Conservation (phyloP, 768 basidiomycete species). For the Multifurca ochricompacta region DNA sequence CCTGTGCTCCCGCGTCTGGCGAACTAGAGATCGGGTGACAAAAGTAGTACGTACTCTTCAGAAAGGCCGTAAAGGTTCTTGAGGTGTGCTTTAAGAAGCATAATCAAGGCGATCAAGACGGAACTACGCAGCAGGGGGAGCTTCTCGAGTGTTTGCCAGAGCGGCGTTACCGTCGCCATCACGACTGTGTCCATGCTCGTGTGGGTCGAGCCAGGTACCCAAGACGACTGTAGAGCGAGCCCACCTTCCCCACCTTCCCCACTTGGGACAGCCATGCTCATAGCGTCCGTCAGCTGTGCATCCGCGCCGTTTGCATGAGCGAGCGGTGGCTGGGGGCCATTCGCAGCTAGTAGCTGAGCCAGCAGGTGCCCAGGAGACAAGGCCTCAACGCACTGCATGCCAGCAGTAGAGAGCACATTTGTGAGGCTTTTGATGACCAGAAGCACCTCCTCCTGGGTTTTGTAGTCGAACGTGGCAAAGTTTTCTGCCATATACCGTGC, state of each 20-base stretch:
- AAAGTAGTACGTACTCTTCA: conserved; percentile 67
- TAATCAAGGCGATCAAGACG: conserved; percentile 72
- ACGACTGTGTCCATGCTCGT: not conserved
- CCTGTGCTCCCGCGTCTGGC: conserved; percentile 32
- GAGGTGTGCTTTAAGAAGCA: conserved; percentile 81
- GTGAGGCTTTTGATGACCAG: conserved; percentile 78
- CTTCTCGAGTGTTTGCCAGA: conserved; percentile 20
- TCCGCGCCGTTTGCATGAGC: not conserved
- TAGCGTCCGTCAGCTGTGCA: not conserved
- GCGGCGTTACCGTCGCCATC: not conserved
- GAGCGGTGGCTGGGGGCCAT: not conserved
- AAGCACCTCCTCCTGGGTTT: conserved; percentile 88
- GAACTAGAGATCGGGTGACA: not conserved
- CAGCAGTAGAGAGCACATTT: conserved; percentile 64
- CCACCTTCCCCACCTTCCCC: conserved; percentile 5
- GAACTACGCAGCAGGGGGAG: conserved; percentile 51
- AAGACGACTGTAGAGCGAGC: not conserved
- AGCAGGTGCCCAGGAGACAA: conserved; percentile 66
- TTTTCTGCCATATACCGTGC: conserved; percentile 93
- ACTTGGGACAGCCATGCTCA: not conserved
- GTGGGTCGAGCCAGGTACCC: not conserved
- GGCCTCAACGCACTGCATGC: conserved; percentile 72
- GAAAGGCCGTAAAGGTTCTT: conserved; percentile 77
- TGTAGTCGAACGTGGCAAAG: conserved; percentile 87
- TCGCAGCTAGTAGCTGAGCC: conserved; percentile 42